phyloP scores from a whole-genome alignment of 2,329 filamentous ascomycete species.

The Penicillium rolfsii region DNA sequence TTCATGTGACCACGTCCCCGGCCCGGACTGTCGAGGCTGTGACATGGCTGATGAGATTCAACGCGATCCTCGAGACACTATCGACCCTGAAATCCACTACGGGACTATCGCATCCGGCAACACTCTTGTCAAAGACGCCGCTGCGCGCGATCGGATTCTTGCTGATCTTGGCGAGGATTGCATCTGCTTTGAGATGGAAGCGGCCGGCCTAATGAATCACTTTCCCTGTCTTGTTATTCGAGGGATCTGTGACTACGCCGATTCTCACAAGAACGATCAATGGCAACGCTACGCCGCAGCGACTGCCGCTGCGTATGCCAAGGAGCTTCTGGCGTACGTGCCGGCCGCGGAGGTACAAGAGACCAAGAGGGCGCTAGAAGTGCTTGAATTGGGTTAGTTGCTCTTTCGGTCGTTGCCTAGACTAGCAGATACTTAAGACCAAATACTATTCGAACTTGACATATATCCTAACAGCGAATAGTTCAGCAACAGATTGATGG shows the following conservation, averaged over 20 bases:
- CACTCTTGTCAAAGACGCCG: constrained; percentile 22
- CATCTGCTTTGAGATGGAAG: constrained; percentile 12
- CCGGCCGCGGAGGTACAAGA: too few species aligned
- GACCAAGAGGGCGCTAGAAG: too few species aligned
- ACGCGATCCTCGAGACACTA: constrained; percentile 11
- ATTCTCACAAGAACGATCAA: constrained; percentile 24
- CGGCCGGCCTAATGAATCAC: too few species aligned
- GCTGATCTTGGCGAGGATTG: constrained; percentile 12
- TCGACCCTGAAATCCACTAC: constrained; percentile 29
- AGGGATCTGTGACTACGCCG: constrained; percentile 26
- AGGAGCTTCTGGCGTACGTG: constrained; percentile 4
- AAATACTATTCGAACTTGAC: too few species aligned
- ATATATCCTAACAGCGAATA: too few species aligned
- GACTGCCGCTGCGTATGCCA: constrained; percentile 21
- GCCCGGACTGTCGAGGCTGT: constrained; percentile 10
- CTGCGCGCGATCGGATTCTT: constrained; percentile 13
- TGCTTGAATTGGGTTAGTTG: too few species aligned
- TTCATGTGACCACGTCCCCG: constrained; percentile 8
- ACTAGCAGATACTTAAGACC: too few species aligned
- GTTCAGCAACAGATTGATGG: too few species aligned
- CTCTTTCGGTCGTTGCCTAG: too few species aligned
- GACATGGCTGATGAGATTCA: constrained; percentile 7
- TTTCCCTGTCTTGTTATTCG: constrained; percentile 19
- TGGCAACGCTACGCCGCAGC: constrained; percentile 23
- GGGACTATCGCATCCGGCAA: constrained; percentile 35